Percentiles rank a stretch among this genome's conserved stretches.
Conservation (phyloP, 2,329 filamentous ascomycete genomes). For the Cordyceps cicadae region DNA sequence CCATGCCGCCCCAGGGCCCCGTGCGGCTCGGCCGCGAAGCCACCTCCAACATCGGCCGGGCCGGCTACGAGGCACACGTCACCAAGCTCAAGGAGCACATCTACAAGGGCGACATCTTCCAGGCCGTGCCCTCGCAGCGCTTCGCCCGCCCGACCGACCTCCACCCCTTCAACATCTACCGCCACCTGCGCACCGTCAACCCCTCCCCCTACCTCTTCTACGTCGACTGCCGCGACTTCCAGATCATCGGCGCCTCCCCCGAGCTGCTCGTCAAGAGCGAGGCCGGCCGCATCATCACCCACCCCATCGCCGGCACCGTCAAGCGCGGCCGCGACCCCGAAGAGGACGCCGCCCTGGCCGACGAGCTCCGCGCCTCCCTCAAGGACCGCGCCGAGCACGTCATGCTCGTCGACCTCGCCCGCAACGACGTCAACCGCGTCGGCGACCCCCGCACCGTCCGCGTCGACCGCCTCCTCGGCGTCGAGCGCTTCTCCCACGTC, state of each 20-base stretch:
- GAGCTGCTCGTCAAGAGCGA: slow-evolving; percentile 92
- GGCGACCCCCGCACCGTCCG: slow-evolving; percentile 83
- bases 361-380: slow-evolving; percentile 66
- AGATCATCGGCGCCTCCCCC: slow-evolving; percentile 90
- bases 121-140: slow-evolving; percentile 90
- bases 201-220: slow-evolving; percentile 97
- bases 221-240: slow-evolving; percentile 82
- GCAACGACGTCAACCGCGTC: slow-evolving; percentile 94
- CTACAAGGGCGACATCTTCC: slow-evolving; percentile 86
- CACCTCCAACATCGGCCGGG: slow-evolving; percentile 81
- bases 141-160: slow-evolving; percentile 82
- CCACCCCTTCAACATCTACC: slow-evolving; percentile 97
- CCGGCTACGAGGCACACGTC: slow-evolving; percentile 88
- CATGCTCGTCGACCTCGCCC: slow-evolving; percentile 92
- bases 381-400: slow-evolving; percentile 95
- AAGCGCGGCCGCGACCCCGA: slow-evolving; percentile 72
- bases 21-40: slow-evolving; percentile 70
- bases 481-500: slow-evolving; percentile 91
- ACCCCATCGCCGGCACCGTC: slow-evolving; percentile 94
- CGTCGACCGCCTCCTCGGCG: slow-evolving; percentile 90
- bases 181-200: slow-evolving; percentile 92
- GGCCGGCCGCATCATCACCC: slow-evolving; percentile 79
- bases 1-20: slow-evolving; percentile 66
- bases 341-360: slow-evolving; percentile 73
- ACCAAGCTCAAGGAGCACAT: slow-evolving; percentile 84